Percentiles rank a stretch among this genome's conserved stretches.
These are phyloP conservation scores for Suillus tomentosus DNA, from an alignment of 768 basidiomycete genomes.

Conservation along the genomic window DNA sequence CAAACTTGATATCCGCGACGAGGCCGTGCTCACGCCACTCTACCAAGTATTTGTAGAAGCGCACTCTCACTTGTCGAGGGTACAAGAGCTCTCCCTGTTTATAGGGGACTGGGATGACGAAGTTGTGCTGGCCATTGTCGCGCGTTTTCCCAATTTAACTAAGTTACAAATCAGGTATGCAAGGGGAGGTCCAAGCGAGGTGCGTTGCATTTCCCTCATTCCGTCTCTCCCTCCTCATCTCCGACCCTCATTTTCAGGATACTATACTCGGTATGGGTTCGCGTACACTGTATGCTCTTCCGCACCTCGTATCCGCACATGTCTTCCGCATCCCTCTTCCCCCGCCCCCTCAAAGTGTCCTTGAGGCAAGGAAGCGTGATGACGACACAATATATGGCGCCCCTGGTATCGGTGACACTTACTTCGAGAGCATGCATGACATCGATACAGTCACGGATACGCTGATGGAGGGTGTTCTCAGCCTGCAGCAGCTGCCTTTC, in stretches of 20 bases:
- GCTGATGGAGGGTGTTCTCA: background rate
- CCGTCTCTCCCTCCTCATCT: background rate
- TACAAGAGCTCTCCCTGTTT: slow-evolving; percentile 37
- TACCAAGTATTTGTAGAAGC: slow-evolving; percentile 23
- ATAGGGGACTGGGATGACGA: slow-evolving; percentile 48
- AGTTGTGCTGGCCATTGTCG: slow-evolving; percentile 43
- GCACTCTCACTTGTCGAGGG: slow-evolving; percentile 13
- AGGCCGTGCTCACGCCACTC: slow-evolving; percentile 22
- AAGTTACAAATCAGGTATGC: slow-evolving; percentile 44
- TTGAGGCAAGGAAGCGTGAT: slow-evolving; percentile 1
- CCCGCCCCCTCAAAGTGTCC: slow-evolving; percentile 6
- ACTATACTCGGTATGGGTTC: slow-evolving; percentile 45
- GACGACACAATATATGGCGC: slow-evolving; percentile 10
- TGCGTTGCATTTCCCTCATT: slow-evolving; percentile 24
- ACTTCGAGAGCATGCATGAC: slow-evolving; percentile 11
- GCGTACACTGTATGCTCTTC: slow-evolving; percentile 41
- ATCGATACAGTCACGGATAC: slow-evolving; percentile 21
- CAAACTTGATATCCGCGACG: slow-evolving; percentile 30
- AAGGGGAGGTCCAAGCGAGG: slow-evolving; percentile 42
- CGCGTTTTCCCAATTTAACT: slow-evolving; percentile 37
- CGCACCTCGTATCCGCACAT: slow-evolving; percentile 40
- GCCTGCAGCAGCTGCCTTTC: background rate
- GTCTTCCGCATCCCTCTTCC: slow-evolving; percentile 30
- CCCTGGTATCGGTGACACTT: slow-evolving; percentile 5
- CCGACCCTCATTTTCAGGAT: slow-evolving; percentile 27